phyloP scores from a whole-genome alignment of 2,329 filamentous ascomycete species.

The Ophiostoma ulmi region DNA sequence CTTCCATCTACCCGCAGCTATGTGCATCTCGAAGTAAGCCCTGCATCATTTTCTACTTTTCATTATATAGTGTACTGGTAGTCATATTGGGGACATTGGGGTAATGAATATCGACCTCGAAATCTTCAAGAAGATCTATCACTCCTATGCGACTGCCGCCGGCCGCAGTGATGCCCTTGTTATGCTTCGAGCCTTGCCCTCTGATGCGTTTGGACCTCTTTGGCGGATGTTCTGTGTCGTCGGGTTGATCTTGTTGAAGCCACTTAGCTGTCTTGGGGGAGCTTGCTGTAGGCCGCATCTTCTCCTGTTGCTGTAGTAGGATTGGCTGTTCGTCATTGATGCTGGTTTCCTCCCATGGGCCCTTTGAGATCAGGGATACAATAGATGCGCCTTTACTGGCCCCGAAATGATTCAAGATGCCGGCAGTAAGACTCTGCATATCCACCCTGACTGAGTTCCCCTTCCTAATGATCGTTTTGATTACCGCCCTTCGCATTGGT shows the following conservation, averaged over 20 bases:
- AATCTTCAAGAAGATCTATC: no score
- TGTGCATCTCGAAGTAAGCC: no score
- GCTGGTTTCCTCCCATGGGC: background rate
- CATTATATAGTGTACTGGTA: no score
- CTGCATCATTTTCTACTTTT: no score
- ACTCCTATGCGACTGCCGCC: no score
- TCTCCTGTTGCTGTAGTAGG: background rate
- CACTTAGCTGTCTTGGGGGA: background rate
- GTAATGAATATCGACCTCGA: no score
- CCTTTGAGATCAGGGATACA: background rate
- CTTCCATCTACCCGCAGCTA: no score
- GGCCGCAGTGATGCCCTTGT: no score
- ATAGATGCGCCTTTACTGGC: background rate
- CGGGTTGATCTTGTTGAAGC: background rate
- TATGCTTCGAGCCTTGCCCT: no score
- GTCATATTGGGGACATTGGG: no score
- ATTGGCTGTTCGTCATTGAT: background rate
- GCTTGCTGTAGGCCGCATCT: background rate
- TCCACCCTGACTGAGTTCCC: background rate
- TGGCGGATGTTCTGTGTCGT: background rate
- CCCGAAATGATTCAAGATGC: background rate
- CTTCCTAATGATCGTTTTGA: background rate
- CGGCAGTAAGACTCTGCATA: background rate
- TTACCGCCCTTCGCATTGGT: background rate
- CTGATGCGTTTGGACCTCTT: background rate